A percentile compares a stretch with the other conserved stretches of the same genome.
phyloP scores from a whole-genome alignment of 1,139 yeast genomes.

The Magnusiomyces suaveolens region DNA sequence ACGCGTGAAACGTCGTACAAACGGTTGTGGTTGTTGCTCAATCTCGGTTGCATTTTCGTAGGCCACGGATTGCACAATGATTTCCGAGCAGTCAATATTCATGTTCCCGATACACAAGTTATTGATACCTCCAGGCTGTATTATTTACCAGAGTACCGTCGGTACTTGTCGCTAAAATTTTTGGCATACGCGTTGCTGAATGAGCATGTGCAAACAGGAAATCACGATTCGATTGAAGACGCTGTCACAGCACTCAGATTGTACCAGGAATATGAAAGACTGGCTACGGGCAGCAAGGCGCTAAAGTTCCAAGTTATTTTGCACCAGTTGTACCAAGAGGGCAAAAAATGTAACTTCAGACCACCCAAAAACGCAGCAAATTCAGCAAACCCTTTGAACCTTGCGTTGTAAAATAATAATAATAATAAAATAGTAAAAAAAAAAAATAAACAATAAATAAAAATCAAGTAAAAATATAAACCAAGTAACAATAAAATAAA shows the following conservation, averaged over 20 bases:
- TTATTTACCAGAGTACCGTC: conserved; percentile 55
- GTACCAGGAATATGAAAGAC: conserved; percentile 60
- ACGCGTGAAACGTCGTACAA: conserved; percentile 78
- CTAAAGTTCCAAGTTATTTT: conserved; percentile 48
- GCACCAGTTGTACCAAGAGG: conserved; percentile 65
- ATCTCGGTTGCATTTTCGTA: conserved; percentile 82
- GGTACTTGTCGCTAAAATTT: conserved; percentile 81
- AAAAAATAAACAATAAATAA: no score
- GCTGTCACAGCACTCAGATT: conserved; percentile 77
- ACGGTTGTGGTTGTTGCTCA: conserved; percentile 77
- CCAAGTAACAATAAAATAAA: conserved; percentile 1
- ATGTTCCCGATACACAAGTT: conserved; percentile 76
- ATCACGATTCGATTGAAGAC: conserved; percentile 96
- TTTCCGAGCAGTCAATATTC: conserved; percentile 79
- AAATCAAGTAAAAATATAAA: not conserved
- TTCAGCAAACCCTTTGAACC: not conserved
- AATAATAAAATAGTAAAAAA: no score
- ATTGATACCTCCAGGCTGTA: conserved; percentile 81
- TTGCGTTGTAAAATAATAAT: not conserved
- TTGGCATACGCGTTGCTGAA: conserved; percentile 70
- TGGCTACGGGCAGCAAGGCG: conserved; percentile 39
- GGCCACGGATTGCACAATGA: conserved; percentile 93
- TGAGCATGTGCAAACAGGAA: conserved; percentile 77
- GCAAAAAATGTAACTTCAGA: conserved; percentile 49
- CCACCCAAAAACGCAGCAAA: conserved; percentile 37